Percentiles rank a stretch among this genome's conserved stretches.
Conservation (phyloP, 441 rosid genomes). For the Euphorbia schlechtendalii region DNA sequence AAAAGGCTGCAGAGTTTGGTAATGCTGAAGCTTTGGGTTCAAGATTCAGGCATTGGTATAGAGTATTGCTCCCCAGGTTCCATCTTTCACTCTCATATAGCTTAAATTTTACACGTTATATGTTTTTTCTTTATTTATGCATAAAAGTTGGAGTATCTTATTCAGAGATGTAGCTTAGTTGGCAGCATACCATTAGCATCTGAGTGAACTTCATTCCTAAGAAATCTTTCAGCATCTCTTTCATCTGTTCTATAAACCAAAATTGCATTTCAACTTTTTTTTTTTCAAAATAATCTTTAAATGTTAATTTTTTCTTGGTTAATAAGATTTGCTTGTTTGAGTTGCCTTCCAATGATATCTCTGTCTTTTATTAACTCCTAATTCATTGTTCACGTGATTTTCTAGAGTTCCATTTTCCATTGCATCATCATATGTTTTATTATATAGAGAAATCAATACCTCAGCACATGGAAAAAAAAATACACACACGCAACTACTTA, state of each 20-base stretch:
- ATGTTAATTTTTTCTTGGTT: too few species aligned
- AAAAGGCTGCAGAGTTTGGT: conserved; percentile 70
- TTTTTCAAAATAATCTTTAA: too few species aligned
- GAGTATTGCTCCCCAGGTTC: conserved; percentile 28
- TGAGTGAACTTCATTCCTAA: too few species aligned
- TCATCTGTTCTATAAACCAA: too few species aligned
- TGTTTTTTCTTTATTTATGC: neutral
- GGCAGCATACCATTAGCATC: conserved; percentile 4
- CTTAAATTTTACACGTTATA: conserved; percentile 11
- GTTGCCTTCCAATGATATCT: too few species aligned
- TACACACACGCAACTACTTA: too few species aligned
- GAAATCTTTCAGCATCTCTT: too few species aligned
- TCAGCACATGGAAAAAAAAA: too few species aligned
- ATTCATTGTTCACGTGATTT: too few species aligned
- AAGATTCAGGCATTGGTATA: conserved; percentile 44
- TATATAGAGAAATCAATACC: neutral
- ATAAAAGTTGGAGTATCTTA: conserved; percentile 28
- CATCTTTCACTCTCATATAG: conserved; percentile 23
- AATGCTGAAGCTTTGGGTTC: conserved; percentile 58
- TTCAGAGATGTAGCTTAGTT: conserved; percentile 24
- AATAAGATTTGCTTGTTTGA: too few species aligned
- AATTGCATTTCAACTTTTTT: too few species aligned
- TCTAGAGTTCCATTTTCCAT: neutral
- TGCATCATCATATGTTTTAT: neutral
- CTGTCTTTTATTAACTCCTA: too few species aligned